Evolutionary conservation across 1,139 yeast genomes (phyloP).

Genomic region (Blastobotrys arbuscula): DNA sequence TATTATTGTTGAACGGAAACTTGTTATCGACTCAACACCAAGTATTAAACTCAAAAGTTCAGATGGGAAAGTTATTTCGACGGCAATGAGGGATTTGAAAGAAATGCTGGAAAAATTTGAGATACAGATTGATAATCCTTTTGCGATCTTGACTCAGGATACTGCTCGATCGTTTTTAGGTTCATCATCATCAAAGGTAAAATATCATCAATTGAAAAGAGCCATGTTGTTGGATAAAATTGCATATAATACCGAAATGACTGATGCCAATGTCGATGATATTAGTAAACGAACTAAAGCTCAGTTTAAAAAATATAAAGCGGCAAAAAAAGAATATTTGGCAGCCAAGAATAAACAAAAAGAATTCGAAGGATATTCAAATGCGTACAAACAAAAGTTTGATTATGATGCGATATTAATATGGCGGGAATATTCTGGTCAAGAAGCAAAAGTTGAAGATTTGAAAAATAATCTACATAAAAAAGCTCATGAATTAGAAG

Average conservation of each 20-base stretch:
- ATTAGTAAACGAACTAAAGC: conserved; percentile 21
- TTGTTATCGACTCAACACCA: conserved; percentile 25
- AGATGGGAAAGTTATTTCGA: conserved; percentile 48
- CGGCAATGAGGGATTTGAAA: conserved; percentile 60
- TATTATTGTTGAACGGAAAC: conserved; percentile 66
- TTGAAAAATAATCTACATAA: conserved; percentile 17
- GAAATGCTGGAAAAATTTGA: conserved; percentile 64
- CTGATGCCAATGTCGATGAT: conserved; percentile 31
- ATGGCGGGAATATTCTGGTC: conserved; percentile 4
- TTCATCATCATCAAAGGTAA: conserved; percentile 45
- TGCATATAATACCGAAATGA: conserved; percentile 34
- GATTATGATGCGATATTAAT: too few relatives aligned
- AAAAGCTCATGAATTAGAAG: neutral
- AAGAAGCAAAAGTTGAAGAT: conserved; percentile 25
- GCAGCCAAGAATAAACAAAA: neutral
- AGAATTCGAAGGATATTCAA: neutral
- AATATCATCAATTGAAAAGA: conserved; percentile 70
- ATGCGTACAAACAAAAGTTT: too few relatives aligned
- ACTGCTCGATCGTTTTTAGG: conserved; percentile 80
- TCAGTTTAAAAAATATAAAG: neutral
- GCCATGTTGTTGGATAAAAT: conserved; percentile 63
- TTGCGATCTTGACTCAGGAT: conserved; percentile 91
- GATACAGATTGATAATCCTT: conserved; percentile 82
- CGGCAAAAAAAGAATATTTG: neutral
- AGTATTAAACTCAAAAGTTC: conserved; percentile 46